phyloP scores from a whole-genome alignment of 306 rosid species.

The Carpinus fangiana region DNA sequence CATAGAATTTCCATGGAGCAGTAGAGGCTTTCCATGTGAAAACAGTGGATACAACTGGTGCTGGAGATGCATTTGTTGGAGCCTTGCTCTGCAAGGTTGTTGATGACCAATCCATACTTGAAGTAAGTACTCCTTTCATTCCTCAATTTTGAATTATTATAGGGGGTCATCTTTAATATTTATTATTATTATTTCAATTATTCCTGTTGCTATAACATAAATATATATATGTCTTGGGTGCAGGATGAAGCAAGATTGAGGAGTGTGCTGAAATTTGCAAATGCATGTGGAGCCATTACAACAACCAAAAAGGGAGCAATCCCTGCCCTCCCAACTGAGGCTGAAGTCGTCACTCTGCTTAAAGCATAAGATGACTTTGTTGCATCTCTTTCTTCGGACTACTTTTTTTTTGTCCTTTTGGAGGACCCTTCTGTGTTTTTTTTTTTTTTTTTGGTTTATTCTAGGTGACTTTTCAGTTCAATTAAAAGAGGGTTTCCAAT shows the following conservation, averaged over 20 bases:
- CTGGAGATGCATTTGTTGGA: constrained; percentile 91
- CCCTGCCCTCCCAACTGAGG: constrained; percentile 76
- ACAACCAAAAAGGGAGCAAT: constrained; percentile 91
- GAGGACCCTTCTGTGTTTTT: neutral
- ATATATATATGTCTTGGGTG: neutral
- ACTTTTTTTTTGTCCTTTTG: neutral
- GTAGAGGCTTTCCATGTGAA: constrained; percentile 74
- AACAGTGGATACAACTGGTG: constrained; percentile 89
- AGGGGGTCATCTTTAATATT: neutral
- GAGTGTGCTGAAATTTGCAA: constrained; percentile 60
- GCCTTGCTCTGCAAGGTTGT: constrained; percentile 76
- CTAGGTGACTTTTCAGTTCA: constrained; percentile 16
- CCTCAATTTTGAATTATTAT: neutral
- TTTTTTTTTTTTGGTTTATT: neutral
- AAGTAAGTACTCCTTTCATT: constrained; percentile 41
- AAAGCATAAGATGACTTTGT: constrained; percentile 32
- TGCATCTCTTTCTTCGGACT: neutral
- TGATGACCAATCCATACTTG: constrained; percentile 81
- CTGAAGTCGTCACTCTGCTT: constrained; percentile 52
- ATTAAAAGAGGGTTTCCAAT: constrained; percentile 32
- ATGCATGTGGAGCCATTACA: constrained; percentile 95
- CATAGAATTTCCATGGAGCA: constrained; percentile 72
- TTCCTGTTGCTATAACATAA: too few relatives aligned
- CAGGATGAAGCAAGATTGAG: constrained; percentile 79
- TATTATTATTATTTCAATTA: too few relatives aligned